phyloP scores from a whole-genome alignment of 805 yeast species.

The Ogataea saltuana region DNA sequence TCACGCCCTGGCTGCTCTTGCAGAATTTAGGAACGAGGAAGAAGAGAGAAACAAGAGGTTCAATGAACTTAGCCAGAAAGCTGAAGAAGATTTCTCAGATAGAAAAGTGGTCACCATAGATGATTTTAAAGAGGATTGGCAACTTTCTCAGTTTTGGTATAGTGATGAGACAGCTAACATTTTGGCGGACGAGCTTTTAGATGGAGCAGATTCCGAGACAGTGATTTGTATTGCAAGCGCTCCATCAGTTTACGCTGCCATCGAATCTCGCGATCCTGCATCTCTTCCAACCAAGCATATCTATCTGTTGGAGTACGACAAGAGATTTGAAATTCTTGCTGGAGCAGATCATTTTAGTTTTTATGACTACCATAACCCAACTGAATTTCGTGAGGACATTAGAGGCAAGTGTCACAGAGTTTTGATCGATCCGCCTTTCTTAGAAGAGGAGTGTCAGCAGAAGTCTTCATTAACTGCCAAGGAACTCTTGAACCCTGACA shows the following conservation, averaged over 20 bases:
- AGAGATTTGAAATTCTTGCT: constrained; percentile 70
- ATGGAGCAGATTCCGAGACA: constrained; percentile 73
- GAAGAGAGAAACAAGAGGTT: constrained; percentile 55
- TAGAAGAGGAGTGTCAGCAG: constrained; percentile 78
- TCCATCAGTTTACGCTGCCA: constrained; percentile 89
- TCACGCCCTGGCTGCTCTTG: constrained; percentile 54
- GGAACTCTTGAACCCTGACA: constrained; percentile 49
- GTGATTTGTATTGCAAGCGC: constrained; percentile 80
- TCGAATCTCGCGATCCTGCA: constrained; percentile 51
- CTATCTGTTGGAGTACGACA: constrained; percentile 77
- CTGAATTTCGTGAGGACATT: constrained; percentile 55
- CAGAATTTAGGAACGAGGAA: constrained; percentile 69
- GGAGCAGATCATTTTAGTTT: constrained; percentile 65
- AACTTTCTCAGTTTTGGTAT: constrained; percentile 91
- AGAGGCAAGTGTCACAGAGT: constrained; percentile 67
- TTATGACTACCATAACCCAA: constrained; percentile 76
- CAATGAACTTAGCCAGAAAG: constrained; percentile 50
- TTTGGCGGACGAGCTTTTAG: constrained; percentile 69
- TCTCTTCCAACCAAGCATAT: constrained; percentile 67
- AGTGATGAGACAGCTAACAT: constrained; percentile 67
- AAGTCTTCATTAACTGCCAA: constrained; percentile 68
- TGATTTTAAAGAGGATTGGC: constrained; percentile 89
- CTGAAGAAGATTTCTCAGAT: constrained; percentile 57
- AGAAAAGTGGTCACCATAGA: constrained; percentile 48
- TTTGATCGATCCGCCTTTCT: constrained; percentile 85